phyloP scores from a whole-genome alignment of 805 yeast genomes.

The Metschnikowia arizonensis region DNA sequence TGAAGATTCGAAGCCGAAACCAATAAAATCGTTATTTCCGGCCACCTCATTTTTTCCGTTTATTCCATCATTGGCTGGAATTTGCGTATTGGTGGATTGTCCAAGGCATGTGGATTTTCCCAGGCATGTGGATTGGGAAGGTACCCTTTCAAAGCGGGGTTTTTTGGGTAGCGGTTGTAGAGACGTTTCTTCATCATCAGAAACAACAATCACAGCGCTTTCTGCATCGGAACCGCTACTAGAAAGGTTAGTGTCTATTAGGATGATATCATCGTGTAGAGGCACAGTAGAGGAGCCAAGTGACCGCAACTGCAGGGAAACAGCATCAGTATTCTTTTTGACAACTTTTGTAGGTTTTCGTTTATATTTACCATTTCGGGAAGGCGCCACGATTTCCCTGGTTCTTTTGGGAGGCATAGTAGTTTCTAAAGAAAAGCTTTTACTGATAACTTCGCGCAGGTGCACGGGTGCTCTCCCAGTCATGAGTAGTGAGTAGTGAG shows the following conservation, averaged over 20 bases:
- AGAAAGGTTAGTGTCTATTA: constrained; percentile 7
- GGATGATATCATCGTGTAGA: constrained; percentile 7
- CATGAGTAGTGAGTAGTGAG: no score
- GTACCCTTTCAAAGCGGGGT: constrained; percentile 4
- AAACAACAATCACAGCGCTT: constrained; percentile 30
- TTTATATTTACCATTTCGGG: constrained; percentile 2
- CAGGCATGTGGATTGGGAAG: no score
- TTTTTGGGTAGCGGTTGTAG: constrained; percentile 8
- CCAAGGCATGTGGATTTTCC: no score
- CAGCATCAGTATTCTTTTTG: no score
- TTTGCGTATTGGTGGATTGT: no score
- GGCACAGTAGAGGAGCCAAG: background rate
- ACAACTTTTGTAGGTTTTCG: background rate
- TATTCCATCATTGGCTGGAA: no score
- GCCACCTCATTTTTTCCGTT: no score
- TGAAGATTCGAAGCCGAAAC: constrained; percentile 49
- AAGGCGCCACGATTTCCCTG: constrained; percentile 8
- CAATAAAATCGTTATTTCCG: constrained; percentile 51
- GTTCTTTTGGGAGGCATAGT: constrained; percentile 12
- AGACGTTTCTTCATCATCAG: constrained; percentile 19
- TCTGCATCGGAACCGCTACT: constrained; percentile 20
- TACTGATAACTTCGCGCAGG: background rate
- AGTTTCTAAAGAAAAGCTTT: background rate
- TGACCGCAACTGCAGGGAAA: no score
- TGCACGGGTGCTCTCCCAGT: background rate